Percentiles rank a stretch among this genome's conserved stretches.
phyloP scores from a whole-genome alignment of 139 green algal genomes.

The Ulvella scutata region DNA sequence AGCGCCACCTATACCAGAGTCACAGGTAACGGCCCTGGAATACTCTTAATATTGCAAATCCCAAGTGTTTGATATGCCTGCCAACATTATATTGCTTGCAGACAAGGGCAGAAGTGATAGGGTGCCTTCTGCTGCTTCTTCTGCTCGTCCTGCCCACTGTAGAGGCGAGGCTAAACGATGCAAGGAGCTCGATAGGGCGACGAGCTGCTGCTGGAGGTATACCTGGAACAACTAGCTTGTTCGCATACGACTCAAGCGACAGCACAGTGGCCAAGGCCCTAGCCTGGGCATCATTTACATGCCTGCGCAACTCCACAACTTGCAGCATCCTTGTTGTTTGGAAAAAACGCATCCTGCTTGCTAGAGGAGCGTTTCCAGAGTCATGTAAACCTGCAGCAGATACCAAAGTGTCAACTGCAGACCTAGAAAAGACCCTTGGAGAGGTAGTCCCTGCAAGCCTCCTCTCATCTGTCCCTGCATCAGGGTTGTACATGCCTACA shows the following conservation, averaged over 20 bases:
- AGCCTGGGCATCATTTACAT: slow-evolving; percentile 61
- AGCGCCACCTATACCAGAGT: slow-evolving; percentile 13
- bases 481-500: background rate
- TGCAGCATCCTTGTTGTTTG: slow-evolving; percentile 38
- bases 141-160: slow-evolving; percentile 45
- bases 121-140: slow-evolving; percentile 33
- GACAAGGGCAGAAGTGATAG: slow-evolving; percentile 46
- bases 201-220: slow-evolving; percentile 19
- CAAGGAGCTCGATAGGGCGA: slow-evolving; percentile 37
- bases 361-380: background rate
- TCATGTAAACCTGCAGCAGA: too few relatives aligned
- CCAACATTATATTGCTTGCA: slow-evolving; percentile 7
- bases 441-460: background rate
- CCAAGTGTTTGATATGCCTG: background rate
- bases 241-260: slow-evolving; percentile 21
- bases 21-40: slow-evolving; percentile 13
- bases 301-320: slow-evolving; percentile 71
- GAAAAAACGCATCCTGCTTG: background rate
- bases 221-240: slow-evolving; percentile 27
- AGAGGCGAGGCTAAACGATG: slow-evolving; percentile 45
- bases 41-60: background rate
- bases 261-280: slow-evolving; percentile 26
- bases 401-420: background rate
- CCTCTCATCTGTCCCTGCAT: background rate
- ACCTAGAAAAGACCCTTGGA: background rate